phyloP scores from a whole-genome alignment of 2,329 filamentous ascomycete species.

The Fusarium austroafricanum region DNA sequence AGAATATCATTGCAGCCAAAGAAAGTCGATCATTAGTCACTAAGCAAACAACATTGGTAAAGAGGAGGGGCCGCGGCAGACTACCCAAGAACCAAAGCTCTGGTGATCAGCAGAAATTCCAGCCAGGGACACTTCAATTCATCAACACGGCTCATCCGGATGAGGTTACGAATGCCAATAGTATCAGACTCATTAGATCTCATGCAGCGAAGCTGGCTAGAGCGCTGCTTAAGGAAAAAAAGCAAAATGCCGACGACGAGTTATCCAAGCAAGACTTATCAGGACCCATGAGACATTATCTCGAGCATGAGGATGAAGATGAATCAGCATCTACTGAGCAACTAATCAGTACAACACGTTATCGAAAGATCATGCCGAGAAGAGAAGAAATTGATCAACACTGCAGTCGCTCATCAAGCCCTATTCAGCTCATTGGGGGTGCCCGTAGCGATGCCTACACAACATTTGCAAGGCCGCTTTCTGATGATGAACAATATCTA shows the following conservation, averaged over 20 bases:
- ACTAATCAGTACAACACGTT: neutral
- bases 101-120: neutral
- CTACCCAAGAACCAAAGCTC: neutral
- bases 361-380: slow-evolving; percentile 6
- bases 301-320: neutral
- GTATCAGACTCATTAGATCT: slow-evolving; percentile 13
- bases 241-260: neutral
- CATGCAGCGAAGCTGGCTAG: slow-evolving; percentile 8
- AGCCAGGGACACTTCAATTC: neutral
- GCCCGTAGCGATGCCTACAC: slow-evolving; percentile 1
- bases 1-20: neutral
- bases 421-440: slow-evolving; percentile 2
- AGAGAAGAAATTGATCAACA: neutral
- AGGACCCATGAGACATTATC: neutral
- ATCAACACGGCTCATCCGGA: slow-evolving; percentile 8
- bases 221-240: neutral
- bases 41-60: neutral
- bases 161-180: neutral
- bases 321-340: too few relatives aligned
- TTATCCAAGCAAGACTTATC: too few relatives aligned
- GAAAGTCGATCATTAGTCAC: neutral
- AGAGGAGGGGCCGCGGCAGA: slow-evolving; percentile 11
- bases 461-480: slow-evolving; percentile 9
- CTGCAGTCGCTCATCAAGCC: neutral
- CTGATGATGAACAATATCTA: slow-evolving; percentile 19